Base-by-base conservation (phyloP, 176 grass and related monocot species). In the Neostapfia colusana region DNA sequence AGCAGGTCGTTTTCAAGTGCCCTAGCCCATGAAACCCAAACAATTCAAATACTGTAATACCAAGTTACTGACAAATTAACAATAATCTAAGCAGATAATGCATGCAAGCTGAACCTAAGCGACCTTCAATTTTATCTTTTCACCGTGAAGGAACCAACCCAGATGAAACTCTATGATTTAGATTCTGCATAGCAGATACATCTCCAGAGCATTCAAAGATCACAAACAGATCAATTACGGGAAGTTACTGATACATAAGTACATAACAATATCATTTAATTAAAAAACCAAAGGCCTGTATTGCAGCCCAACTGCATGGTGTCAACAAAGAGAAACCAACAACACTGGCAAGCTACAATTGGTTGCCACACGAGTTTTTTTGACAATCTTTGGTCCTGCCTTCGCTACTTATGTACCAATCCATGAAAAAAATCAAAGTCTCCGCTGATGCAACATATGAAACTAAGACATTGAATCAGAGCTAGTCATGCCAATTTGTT, bases 91-190 rank as follows among this genome's bases (percentile, higher is more conserved):
- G 4, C 44, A 78, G 34, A 75, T 34, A 42, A 76, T 72, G 40
- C 9, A 61, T 66, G 48, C 14, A 27, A 49, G 7, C 44, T 72
- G 23, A 86, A 54, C 11, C 78, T 27, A 74, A 25, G 8, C 60
- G 28, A 17, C 14, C 40, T 53, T 61, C 10, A 57, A 45, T 20
- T 46, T 56, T 63, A 49, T 24, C 20, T 48, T 35, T 16, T 68
- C 26, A 36, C 0, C 15, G n/a, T 31, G 31, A 31, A 31, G 31
- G 31, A 31, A 11, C 18, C 17, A 61, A 8, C n/a, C 17, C 34
- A 48, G 13, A 28, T 20, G 3, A 48, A 61, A 59, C 11, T n/a
- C 7, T 12, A 16, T 7, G 58, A 70, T 37, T 5, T 43, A 25
- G 17, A 81, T 80, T 37, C 14, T 39, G 20, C 8, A 24, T 25